These are phyloP conservation scores for Metschnikowia reukaufii DNA, from an alignment of 805 yeast genomes.

Conservation along the genomic window DNA sequence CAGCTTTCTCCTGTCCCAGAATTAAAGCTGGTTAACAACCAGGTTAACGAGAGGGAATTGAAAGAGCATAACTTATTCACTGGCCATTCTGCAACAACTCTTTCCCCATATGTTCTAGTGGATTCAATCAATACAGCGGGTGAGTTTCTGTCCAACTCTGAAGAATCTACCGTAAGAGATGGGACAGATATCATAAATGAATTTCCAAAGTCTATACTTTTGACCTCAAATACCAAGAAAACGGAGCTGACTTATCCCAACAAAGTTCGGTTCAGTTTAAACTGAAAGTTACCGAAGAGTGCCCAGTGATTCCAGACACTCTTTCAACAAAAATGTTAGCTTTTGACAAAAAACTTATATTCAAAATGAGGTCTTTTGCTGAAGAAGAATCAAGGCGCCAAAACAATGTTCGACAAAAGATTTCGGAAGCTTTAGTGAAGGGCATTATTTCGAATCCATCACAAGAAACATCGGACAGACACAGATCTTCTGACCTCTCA, in stretches of 20 bases:
- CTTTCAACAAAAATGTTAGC: not conserved
- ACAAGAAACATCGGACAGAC: not conserved
- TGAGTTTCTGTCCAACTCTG: constrained; percentile 7
- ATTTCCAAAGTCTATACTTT: constrained; percentile 6
- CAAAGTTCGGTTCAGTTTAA: constrained; percentile 1
- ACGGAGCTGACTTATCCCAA: not conserved
- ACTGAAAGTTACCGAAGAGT: too few species aligned
- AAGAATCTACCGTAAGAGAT: too few species aligned
- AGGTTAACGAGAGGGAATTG: too few species aligned
- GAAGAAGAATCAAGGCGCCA: not conserved
- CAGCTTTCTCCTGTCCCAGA: too few species aligned
- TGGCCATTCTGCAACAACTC: not conserved
- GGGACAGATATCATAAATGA: not conserved
- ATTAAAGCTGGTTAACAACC: too few species aligned
- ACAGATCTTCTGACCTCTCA: too few species aligned
- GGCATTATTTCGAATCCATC: not conserved
- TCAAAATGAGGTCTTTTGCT: not conserved
- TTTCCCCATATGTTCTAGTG: not conserved
- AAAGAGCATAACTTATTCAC: too few species aligned
- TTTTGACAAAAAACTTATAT: too few species aligned
- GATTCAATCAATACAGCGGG: constrained; percentile 1
- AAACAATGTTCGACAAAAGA: not conserved
- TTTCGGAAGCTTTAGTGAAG: not conserved
- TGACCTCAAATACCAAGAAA: not conserved
- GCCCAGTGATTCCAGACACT: too few species aligned